Percentiles rank a stretch among this genome's conserved stretches.
These are phyloP conservation scores for Boletus pseudopeckii DNA, from an alignment of 768 basidiomycete species.

Conservation along the genomic window DNA sequence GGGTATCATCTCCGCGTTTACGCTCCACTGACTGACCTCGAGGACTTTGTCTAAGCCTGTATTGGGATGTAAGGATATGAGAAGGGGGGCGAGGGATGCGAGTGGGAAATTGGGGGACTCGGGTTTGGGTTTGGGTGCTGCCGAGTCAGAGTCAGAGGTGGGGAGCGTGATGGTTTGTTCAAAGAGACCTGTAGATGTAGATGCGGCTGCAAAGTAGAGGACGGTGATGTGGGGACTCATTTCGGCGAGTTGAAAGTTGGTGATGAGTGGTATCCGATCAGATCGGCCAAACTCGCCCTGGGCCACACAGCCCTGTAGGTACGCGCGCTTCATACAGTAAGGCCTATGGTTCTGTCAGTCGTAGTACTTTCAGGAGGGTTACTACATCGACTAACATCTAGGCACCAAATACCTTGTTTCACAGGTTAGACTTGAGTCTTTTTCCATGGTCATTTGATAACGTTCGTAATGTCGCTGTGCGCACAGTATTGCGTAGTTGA, in stretches of 20 bases:
- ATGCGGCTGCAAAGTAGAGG: constrained; percentile 61
- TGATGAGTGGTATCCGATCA: too few relatives aligned
- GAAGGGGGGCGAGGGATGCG: constrained; percentile 46
- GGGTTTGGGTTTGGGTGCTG: too few relatives aligned
- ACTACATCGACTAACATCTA: background rate
- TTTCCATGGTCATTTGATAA: background rate
- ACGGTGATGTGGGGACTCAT: constrained; percentile 37
- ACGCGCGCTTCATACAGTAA: too few relatives aligned
- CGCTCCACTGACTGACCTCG: constrained; percentile 68
- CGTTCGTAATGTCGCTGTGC: background rate
- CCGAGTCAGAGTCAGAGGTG: constrained; percentile 14
- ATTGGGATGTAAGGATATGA: constrained; percentile 53
- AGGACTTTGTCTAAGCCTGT: constrained; percentile 52
- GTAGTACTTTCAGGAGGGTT: too few relatives aligned
- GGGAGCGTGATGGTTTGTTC: constrained; percentile 53
- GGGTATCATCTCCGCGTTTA: constrained; percentile 76
- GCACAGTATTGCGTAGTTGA: background rate
- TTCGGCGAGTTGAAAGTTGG: too few relatives aligned
- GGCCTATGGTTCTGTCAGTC: too few relatives aligned
- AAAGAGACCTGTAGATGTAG: constrained; percentile 61
- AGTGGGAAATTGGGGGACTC: constrained; percentile 35
- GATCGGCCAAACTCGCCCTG: background rate
- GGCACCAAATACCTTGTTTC: background rate
- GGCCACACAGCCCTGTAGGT: background rate
- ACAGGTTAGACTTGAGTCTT: background rate